A percentile compares a stretch with the other conserved stretches of the same genome.
phyloP scores from a whole-genome alignment of 768 basidiomycete species.

The Pholiota molesta region DNA sequence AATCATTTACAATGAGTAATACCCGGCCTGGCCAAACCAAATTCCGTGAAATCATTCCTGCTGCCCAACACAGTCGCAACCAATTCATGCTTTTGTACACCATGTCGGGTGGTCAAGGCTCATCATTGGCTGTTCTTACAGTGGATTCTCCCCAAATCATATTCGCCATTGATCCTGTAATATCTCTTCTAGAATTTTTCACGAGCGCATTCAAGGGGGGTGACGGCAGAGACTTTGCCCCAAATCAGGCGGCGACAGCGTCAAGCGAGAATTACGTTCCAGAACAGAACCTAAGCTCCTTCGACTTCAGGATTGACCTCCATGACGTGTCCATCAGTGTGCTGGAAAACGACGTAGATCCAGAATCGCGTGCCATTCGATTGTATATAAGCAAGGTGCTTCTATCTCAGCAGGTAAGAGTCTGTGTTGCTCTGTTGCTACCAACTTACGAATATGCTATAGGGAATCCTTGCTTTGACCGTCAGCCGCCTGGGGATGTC shows the following conservation, averaged over 20 bases:
- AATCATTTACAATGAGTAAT: conserved; percentile 91
- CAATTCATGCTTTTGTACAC: conserved; percentile 95
- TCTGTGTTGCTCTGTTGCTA: neutral
- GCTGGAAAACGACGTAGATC: conserved; percentile 80
- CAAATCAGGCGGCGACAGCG: conserved; percentile 3
- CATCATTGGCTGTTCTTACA: conserved; percentile 77
- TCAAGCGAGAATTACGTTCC: neutral
- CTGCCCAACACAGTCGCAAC: conserved; percentile 83
- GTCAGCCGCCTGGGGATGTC: conserved; percentile 92
- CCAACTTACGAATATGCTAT: conserved; percentile 6
- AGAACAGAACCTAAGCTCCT: conserved; percentile 13
- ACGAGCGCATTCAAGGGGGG: conserved; percentile 49
- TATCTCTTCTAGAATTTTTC: conserved; percentile 88
- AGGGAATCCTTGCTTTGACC: conserved; percentile 84
- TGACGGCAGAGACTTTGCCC: neutral
- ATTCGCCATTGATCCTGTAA: conserved; percentile 89
- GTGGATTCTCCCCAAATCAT: conserved; percentile 93
- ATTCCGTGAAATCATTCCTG: conserved; percentile 95
- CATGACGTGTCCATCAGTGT: conserved; percentile 89
- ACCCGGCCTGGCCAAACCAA: conserved; percentile 79
- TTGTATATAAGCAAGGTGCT: conserved; percentile 82
- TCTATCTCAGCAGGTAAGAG: conserved; percentile 85
- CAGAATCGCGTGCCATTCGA: conserved; percentile 84
- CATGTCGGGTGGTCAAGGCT: conserved; percentile 58
- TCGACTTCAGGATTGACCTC: conserved; percentile 83